phyloP scores from a whole-genome alignment of 805 yeast species.

The Ogataea paraovalis region DNA sequence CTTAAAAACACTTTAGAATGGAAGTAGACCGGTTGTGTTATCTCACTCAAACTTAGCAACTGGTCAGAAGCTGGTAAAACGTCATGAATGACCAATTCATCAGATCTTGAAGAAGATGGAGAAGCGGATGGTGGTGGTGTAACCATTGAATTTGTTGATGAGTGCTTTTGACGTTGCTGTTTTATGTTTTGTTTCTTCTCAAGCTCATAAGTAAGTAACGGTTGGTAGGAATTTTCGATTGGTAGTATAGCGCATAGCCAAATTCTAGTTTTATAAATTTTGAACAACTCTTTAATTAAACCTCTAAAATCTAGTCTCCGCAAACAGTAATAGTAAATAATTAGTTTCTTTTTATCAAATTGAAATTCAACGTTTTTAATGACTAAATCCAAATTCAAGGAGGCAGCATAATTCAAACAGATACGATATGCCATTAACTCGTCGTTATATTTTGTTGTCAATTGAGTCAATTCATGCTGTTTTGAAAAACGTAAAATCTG shows the following conservation, averaged over 20 bases:
- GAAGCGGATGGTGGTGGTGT: conserved; percentile 5
- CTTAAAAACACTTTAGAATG: conserved; percentile 48
- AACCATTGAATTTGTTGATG: not conserved
- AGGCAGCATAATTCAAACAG: conserved; percentile 44
- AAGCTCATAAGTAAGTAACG: conserved; percentile 28
- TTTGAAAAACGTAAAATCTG: conserved; percentile 76
- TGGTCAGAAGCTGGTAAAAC: conserved; percentile 36
- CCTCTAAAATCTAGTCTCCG: conserved; percentile 72
- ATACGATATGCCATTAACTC: conserved; percentile 69
- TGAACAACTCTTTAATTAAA: conserved; percentile 67
- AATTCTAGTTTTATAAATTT: conserved; percentile 72
- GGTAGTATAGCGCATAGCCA: conserved; percentile 75
- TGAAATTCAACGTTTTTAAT: conserved; percentile 77
- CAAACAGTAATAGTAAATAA: conserved; percentile 62
- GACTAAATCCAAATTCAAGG: conserved; percentile 45
- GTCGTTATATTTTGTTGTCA: conserved; percentile 62
- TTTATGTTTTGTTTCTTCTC: conserved; percentile 15
- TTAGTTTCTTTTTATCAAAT: conserved; percentile 73
- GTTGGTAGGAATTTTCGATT: conserved; percentile 30
- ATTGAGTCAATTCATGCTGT: conserved; percentile 59
- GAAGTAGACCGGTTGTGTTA: conserved; percentile 42
- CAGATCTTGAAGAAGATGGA: conserved; percentile 19
- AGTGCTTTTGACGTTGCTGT: not conserved
- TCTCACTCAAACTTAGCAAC: conserved; percentile 34
- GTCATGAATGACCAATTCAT: conserved; percentile 27